Base-by-base conservation (phyloP, 768 basidiomycete species). In the Xerocomellus intermedius region DNA sequence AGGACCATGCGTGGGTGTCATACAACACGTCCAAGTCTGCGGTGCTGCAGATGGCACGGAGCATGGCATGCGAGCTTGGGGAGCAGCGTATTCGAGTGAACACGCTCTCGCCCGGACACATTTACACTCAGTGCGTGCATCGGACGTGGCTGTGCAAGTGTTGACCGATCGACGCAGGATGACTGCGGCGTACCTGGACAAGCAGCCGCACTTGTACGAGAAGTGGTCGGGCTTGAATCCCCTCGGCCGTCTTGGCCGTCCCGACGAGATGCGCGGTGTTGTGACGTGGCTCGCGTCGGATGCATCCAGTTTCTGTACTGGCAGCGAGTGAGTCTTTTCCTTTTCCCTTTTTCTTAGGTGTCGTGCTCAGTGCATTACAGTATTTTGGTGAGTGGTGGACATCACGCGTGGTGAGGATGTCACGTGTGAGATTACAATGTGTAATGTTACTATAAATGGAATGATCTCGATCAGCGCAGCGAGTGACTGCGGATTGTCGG, bases 31-130 rank as follows among this genome's bases (percentile, higher is more conserved):
- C 85, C 73, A 91, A 91, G 70, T 81, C 85, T 1, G 89, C 84
- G 5, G 87, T 91, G 17, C 70, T 90, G 39, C 89, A 91, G 70
- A 89, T 89, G 87, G 83, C 77, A 6, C 81, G 89, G 41, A 89
- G 85, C 67, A 86, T 91, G 87, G 89, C 89, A 4, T 89, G 87
- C 64, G 89, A 91, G 65, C 77, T 91, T 2, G 89, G 86, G 2
- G 72, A 65, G 35, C 74, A 83, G 67, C 72, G 76, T 2, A 89
- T 91, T 47, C 78, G 89, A 4, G 87, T 90, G 55, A 91, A 91
- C 68, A 76, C 84, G 13, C 75, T 91, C 48, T 90, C 89, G 10
- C 88, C 88, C 0, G 88, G 89, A 4, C 80, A 88, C 63, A 87
- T 90, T 26, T 86, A 87, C 64, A 90, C 87, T 6, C 76, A 75